A percentile compares a stretch with the other conserved stretches of the same genome.
Evolutionary conservation across 306 rosid genomes (phyloP).

Genomic region (Trifolium pratense): DNA sequence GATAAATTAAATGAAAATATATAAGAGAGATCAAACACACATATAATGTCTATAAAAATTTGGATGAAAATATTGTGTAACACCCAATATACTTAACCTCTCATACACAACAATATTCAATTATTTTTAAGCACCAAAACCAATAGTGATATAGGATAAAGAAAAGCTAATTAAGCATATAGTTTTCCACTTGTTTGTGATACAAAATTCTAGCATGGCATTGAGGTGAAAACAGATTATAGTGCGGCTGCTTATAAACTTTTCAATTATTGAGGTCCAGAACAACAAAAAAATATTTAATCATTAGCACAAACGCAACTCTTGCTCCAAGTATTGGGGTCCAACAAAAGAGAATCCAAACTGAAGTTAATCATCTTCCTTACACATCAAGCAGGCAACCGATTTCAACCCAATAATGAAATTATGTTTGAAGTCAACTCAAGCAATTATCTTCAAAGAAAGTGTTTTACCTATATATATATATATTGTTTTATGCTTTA

Average conservation of each 20-base stretch:
- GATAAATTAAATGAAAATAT: no score
- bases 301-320: slow-evolving; percentile 29
- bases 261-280: slow-evolving; percentile 30
- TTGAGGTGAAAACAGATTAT: slow-evolving; percentile 23
- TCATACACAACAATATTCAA: background rate
- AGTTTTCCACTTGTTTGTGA: background rate
- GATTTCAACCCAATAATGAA: slow-evolving; percentile 39
- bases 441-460: slow-evolving; percentile 6
- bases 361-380: slow-evolving; percentile 43
- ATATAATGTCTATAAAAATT: background rate
- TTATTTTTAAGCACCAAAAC: background rate
- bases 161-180: background rate
- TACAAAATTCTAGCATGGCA: slow-evolving; percentile 35
- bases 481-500: background rate
- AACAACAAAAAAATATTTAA: slow-evolving; percentile 22
- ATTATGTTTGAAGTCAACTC: slow-evolving; percentile 44
- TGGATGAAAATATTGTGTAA: background rate
- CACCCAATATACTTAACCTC: background rate
- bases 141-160: slow-evolving; percentile 19
- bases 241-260: slow-evolving; percentile 1
- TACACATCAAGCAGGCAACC: slow-evolving; percentile 45
- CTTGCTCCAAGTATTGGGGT: slow-evolving; percentile 34
- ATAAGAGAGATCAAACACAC: no score
- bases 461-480: no score
- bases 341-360: slow-evolving; percentile 36